These are phyloP conservation scores for Leishmania guyanensis DNA, from an alignment of 208 protist genomes.

Conservation along the genomic window DNA sequence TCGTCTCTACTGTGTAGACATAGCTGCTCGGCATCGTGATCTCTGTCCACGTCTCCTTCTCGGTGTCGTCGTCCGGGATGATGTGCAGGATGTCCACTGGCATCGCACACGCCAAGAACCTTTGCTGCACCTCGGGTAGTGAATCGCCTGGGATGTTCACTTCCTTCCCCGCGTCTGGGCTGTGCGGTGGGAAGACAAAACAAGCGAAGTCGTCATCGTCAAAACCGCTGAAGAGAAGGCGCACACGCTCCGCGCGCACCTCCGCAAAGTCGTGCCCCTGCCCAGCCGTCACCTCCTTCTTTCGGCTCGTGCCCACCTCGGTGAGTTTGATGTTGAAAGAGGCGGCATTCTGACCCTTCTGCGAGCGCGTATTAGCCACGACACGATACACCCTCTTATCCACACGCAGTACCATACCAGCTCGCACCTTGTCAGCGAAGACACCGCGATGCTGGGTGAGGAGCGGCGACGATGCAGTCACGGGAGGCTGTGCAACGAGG, in stretches of 20 bases:
- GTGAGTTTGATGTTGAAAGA: conserved; percentile 89
- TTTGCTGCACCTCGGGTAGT: conserved; percentile 79
- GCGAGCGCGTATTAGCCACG: conserved; percentile 79
- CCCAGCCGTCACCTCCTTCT: conserved; percentile 85
- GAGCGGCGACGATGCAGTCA: neutral
- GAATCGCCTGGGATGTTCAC: conserved; percentile 78
- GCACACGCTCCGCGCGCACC: conserved; percentile 76
- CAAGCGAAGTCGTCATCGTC: conserved; percentile 90
- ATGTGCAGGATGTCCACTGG: conserved; percentile 90
- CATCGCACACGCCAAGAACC: conserved; percentile 84
- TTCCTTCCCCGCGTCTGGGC: conserved; percentile 74
- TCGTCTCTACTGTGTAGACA: conserved; percentile 86
- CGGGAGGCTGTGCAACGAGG: neutral
- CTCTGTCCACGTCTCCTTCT: conserved; percentile 83
- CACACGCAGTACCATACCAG: conserved; percentile 82
- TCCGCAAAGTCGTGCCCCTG: conserved; percentile 89
- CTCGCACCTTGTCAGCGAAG: conserved; percentile 85
- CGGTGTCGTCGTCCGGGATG: conserved; percentile 60
- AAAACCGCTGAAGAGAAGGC: conserved; percentile 89
- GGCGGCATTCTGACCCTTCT: conserved; percentile 91
- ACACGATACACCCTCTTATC: conserved; percentile 85
- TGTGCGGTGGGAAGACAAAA: conserved; percentile 90
- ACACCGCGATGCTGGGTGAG: conserved; percentile 53
- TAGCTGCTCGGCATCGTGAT: conserved; percentile 88
- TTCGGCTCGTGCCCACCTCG: conserved; percentile 75